phyloP scores from a whole-genome alignment of 192 early-diverging fungal genomes.

The Diversispora epigaea region DNA sequence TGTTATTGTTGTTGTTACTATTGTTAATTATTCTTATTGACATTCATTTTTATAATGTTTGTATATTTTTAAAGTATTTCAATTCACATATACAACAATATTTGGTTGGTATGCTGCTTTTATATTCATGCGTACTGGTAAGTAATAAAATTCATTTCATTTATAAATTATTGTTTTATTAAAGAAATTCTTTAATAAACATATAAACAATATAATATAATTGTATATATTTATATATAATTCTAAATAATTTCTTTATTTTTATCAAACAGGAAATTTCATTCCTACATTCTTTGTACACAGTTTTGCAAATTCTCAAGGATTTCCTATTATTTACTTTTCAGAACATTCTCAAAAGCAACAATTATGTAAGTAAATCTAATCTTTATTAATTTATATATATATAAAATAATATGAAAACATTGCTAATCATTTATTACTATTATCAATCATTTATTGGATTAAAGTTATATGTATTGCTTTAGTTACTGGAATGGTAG shows the following conservation, averaged over 20 bases:
- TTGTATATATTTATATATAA: neutral
- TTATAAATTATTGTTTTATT: no score
- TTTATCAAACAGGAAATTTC: constrained; percentile 42
- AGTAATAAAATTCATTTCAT: no score
- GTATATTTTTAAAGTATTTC: constrained; percentile 45
- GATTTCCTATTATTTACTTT: constrained; percentile 54
- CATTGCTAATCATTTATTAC: neutral
- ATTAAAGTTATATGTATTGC: neutral
- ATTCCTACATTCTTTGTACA: constrained; percentile 58
- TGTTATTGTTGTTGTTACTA: constrained; percentile 31
- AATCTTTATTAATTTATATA: neutral
- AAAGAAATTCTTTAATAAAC: neutral
- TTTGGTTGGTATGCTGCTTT: constrained; percentile 81
- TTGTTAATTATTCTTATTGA: constrained; percentile 30
- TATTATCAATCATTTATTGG: neutral
- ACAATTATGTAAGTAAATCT: neutral
- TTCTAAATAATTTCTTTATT: neutral
- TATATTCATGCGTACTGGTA: constrained; percentile 59
- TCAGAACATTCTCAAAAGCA: neutral
- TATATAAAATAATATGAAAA: no score
- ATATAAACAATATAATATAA: neutral
- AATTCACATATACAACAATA: constrained; percentile 71
- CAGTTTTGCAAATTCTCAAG: constrained; percentile 74
- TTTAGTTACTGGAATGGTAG: neutral
- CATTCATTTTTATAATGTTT: neutral